Evolutionary conservation across 2,329 filamentous ascomycete genomes (phyloP).

Genomic region (Botrytis tulipae): DNA sequence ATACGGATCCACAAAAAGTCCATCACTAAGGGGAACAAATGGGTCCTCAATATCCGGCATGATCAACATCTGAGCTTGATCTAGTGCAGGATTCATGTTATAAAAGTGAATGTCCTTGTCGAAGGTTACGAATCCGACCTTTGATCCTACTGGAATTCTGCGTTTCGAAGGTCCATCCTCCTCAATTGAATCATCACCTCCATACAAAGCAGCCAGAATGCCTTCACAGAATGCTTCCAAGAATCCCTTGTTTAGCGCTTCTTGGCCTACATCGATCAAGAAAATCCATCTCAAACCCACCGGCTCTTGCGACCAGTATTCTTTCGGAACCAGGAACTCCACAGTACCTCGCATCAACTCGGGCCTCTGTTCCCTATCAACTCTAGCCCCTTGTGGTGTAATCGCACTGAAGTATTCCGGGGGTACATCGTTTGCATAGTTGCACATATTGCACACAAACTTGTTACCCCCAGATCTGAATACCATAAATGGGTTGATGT

Average conservation of each 20-base stretch:
- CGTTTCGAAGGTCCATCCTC: conserved; percentile 51
- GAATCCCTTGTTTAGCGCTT: conserved; percentile 87
- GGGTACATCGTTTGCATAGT: conserved; percentile 91
- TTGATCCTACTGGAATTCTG: conserved; percentile 72
- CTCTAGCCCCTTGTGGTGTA: conserved; percentile 78
- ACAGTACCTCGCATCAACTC: conserved; percentile 91
- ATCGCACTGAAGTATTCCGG: conserved; percentile 92
- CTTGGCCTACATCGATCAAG: conserved; percentile 88
- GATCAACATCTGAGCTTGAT: conserved; percentile 95
- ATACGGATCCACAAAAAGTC: conserved; percentile 90
- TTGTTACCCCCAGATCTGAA: conserved; percentile 93
- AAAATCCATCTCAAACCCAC: conserved; percentile 87
- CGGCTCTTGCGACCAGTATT: conserved; percentile 96
- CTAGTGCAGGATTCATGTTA: conserved; percentile 77
- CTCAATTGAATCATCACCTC: conserved; percentile 53
- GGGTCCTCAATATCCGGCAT: conserved; percentile 98
- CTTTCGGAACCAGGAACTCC: conserved; percentile 94
- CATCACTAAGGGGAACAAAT: conserved; percentile 87
- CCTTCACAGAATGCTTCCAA: conserved; percentile 88
- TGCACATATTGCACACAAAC: conserved; percentile 97
- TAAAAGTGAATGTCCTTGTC: conserved; percentile 98
- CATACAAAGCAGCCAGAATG: conserved; percentile 81
- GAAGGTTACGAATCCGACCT: conserved; percentile 92
- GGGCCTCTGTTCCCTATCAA: conserved; percentile 84
- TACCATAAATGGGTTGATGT: conserved; percentile 99